These are phyloP conservation scores for Orbilia blumenaviensis DNA, from an alignment of 2,329 filamentous ascomycete species.

Conservation along the genomic window DNA sequence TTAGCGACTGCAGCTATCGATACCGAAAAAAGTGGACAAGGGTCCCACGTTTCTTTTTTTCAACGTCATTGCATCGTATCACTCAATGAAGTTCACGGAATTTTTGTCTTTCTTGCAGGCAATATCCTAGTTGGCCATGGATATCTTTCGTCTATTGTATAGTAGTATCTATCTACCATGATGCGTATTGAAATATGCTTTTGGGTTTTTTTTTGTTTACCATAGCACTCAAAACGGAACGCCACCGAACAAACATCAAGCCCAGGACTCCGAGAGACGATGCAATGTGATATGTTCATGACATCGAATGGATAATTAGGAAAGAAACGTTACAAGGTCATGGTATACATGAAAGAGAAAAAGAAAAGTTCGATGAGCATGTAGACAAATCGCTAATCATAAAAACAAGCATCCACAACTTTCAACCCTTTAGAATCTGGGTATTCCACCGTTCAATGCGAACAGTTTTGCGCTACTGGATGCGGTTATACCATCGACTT, in stretches of 20 bases:
- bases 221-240: conserved; percentile 42
- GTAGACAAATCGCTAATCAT: conserved; percentile 34
- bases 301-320: conserved; percentile 50
- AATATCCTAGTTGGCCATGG: conserved; percentile 4
- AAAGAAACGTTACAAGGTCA: conserved; percentile 44
- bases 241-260: conserved; percentile 37
- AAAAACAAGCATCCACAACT: conserved; percentile 10
- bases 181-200: conserved; percentile 44
- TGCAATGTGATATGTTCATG: conserved; percentile 50
- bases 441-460: conserved; percentile 74
- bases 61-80: conserved; percentile 4
- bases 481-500: conserved; percentile 95
- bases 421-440: conserved; percentile 52
- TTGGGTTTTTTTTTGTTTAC: conserved; percentile 24
- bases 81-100: neutral
- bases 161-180: conserved; percentile 29
- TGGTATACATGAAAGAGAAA: conserved; percentile 40
- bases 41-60: neutral
- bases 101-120: too few species aligned
- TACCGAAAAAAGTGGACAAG: conserved; percentile 26
- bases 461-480: conserved; percentile 97
- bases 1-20: conserved; percentile 42
- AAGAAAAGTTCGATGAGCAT: neutral
- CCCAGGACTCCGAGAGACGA: conserved; percentile 50
- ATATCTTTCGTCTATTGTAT: conserved; percentile 28